Evolutionary conservation across 1,139 yeast species (phyloP), one percentile per base, ranked within the genome.

Genomic region (Blastobotrys petasosporus): DNA sequence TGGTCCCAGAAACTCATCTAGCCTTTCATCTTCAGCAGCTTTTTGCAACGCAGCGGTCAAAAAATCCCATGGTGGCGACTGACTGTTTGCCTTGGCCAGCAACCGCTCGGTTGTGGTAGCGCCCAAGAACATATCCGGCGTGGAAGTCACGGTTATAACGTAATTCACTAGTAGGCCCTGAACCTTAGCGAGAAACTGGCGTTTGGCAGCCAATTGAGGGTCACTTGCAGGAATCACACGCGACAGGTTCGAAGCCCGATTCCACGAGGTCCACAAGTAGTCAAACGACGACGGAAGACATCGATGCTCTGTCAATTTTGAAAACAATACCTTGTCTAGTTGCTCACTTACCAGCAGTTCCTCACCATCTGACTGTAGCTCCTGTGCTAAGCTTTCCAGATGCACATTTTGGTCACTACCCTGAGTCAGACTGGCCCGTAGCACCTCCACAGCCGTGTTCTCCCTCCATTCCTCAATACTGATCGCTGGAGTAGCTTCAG

Each of bases 1-100:
- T 4, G 76, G 68, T 49, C 78, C 75, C 47, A 84, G 64, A 39
- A 85, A 69, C 9, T 82, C 94, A 10, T 76, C 54, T 13, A 83
- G 60, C 0, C 79, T 68, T 1, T 80, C 94, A 57, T 85, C 90
- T 47, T 81, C 85, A 23, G 74, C 69, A 17, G 88, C 76, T 46
- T 80, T 71, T 32, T 70, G 64, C 17, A 84, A 65, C 33, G 86
- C 70, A 38, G 80, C 83, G 5, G 71, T 63, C 49, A 87, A 61
- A 54, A 80, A 85, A 28, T 77, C 77, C 45, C 75, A 67, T 51
- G 67, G 62, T 10, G 59, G 34, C 2, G 53, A 45, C 3, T 52
- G 37, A 12, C 49, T 41, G 17, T 43, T 44, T 2, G 53, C 51
- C 44, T 48, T 51, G 17, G 50, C 44, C 5, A 57, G 40, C 37